Base-by-base conservation (phyloP, 495 filamentous ascomycete genomes). In the Tuber aestivum region DNA sequence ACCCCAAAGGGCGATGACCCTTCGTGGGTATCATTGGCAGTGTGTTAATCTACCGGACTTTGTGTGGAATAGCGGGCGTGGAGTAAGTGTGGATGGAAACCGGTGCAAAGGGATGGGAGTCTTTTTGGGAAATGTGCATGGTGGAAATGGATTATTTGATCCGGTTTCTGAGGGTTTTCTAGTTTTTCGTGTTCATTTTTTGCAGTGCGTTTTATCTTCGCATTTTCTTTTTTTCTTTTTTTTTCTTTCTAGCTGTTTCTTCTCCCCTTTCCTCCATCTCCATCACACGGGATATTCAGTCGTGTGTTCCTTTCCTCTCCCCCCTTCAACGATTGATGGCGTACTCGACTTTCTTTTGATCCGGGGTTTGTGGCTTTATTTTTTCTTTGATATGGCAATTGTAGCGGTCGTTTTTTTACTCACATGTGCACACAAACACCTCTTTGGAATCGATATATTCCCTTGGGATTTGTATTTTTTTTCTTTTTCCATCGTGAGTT, bases 61-160 rank as follows among this genome's bases (percentile, higher is more conserved):
- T 61, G 56, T 61, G 56, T 61, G 56, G n/a, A 32, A 61, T 61
- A 61, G 27, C n/a, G 56, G 56, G 56, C 32, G 16, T 61, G 56
- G 56, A 61, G 56, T 61, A 61, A 32, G n/a, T 8, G 23, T 32
- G 56, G 56, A 16, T 61, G 56, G 56, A n/a, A 61, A 61, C 56
- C 56, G 56, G 56, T 61, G 56, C 56, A 61, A 61, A 65, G 56
- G 27, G 18, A 65, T 32, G 56, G n/a, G 56, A 14, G 56, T 65
- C 56, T 65, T 65, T 65, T 65, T 32, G 4, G 56, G 56, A 65
- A n/a, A 65, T 65, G 27, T 65, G n/a, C 56, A n/a, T 65, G 56
- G 56, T 56, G 56, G 56, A n/a, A 32, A 65, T 10, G 56, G 27
- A 65, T 65, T 65, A 32, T 65, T 65, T 65, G 56, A 16, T 65